A percentile compares a stretch with the other conserved stretches of the same genome.
These are phyloP conservation scores for Jasminum sambac DNA, from an alignment of 257 asterid genomes.

Conservation along the genomic window DNA sequence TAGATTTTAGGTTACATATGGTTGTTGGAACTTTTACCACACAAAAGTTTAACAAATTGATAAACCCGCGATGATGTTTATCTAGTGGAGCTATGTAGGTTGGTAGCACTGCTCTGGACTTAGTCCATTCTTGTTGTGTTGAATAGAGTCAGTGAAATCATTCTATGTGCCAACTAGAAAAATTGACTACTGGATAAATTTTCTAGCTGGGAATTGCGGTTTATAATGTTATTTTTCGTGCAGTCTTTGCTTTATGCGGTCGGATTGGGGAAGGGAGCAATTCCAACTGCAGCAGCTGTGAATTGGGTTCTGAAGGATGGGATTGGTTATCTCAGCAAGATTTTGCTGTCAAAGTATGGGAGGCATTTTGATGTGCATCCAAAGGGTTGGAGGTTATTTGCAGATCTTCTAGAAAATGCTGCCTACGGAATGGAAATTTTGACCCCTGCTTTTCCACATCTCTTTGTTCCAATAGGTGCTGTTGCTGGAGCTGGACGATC, in stretches of 20 bases:
- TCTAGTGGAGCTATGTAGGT: background rate
- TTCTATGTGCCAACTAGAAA: background rate
- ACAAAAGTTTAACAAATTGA: background rate
- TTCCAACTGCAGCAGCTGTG: slow-evolving; percentile 97
- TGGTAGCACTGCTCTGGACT: background rate
- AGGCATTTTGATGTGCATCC: slow-evolving; percentile 97
- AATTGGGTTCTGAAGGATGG: slow-evolving; percentile 99
- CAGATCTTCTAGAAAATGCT: slow-evolving; percentile 90
- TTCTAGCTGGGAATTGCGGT: background rate
- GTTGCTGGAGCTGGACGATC: slow-evolving; percentile 97
- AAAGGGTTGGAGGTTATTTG: slow-evolving; percentile 96
- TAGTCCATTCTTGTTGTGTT: background rate
- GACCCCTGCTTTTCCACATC: slow-evolving; percentile 98
- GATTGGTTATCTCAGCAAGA: slow-evolving; percentile 91
- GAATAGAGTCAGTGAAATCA: background rate
- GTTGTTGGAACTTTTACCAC: background rate
- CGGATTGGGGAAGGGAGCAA: slow-evolving; percentile 96
- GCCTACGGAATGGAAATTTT: slow-evolving; percentile 91
- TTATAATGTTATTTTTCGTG: slow-evolving; percentile 6
- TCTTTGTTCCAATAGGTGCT: slow-evolving; percentile 92
- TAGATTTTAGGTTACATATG: background rate
- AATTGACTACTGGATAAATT: background rate
- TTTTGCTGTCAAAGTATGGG: slow-evolving; percentile 82
- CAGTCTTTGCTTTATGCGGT: slow-evolving; percentile 96
- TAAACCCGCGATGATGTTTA: background rate